Evolutionary conservation across 2,329 filamentous ascomycete genomes (phyloP).

Genomic region (Neonectria faginata): DNA sequence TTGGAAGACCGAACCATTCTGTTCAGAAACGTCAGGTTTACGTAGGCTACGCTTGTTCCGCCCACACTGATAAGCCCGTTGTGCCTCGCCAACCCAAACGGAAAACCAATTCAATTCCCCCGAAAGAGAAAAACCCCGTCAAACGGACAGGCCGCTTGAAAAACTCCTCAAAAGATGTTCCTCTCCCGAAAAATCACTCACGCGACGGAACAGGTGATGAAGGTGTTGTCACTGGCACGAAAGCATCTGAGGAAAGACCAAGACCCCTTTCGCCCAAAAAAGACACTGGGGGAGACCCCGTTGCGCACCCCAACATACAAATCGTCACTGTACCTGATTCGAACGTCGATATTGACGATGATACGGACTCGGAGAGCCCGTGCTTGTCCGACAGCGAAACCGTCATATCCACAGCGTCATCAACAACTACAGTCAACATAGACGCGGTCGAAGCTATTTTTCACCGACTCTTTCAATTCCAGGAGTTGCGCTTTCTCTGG

Average conservation of each 20-base stretch:
- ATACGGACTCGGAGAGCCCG: background rate
- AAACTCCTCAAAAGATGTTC: background rate
- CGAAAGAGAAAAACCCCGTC: background rate
- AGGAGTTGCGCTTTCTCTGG: constrained; percentile 6
- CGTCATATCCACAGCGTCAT: no score
- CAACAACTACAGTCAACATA: background rate
- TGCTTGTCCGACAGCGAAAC: no score
- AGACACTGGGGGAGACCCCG: no score
- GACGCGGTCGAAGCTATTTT: constrained; percentile 3
- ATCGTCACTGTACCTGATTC: constrained; percentile 6
- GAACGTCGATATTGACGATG: background rate
- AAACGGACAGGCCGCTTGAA: background rate
- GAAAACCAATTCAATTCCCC: no score
- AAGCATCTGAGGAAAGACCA: no score
- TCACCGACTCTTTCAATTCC: background rate
- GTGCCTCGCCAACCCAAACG: background rate
- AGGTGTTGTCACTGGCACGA: no score
- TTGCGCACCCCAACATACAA: no score
- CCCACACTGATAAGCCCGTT: constrained; percentile 28
- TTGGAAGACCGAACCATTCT: constrained; percentile 76
- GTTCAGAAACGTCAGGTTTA: constrained; percentile 79
- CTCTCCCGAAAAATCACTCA: no score
- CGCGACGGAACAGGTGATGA: no score
- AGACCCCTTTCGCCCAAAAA: no score
- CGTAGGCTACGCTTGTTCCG: constrained; percentile 80